These are phyloP conservation scores for Phytophthora pini DNA, from an alignment of 352 stramenopile genomes.

Conservation along the genomic window DNA sequence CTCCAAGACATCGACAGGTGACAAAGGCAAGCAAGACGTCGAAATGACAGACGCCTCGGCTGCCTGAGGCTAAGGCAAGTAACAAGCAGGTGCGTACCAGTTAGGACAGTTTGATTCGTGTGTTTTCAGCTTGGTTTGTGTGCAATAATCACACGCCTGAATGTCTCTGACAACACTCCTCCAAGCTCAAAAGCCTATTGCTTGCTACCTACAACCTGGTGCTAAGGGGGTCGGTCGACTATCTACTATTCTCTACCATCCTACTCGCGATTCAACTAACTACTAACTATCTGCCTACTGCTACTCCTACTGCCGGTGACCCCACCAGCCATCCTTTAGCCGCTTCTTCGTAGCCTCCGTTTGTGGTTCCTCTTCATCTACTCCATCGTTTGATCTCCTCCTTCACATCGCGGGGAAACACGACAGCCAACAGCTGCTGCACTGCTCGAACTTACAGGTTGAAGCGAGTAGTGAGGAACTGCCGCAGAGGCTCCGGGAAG, in stretches of 20 bases:
- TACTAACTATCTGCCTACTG: constrained; percentile 53
- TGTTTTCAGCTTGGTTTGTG: constrained; percentile 17
- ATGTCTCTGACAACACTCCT: constrained; percentile 2
- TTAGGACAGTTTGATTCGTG: constrained; percentile 2
- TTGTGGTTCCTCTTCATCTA: constrained; percentile 22
- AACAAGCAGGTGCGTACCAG: constrained; percentile 19
- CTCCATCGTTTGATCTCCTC: constrained; percentile 17
- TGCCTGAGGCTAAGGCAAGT: constrained; percentile 22
- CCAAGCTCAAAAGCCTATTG: constrained; percentile 23
- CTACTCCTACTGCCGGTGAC: constrained; percentile 51
- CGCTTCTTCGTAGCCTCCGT: constrained; percentile 32
- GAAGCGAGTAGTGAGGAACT: constrained; percentile 85
- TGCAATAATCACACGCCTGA: constrained; percentile 13
- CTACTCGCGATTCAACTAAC: constrained; percentile 44
- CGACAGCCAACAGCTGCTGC: constrained; percentile 16
- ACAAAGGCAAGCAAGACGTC: constrained; percentile 20
- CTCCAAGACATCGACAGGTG: constrained; percentile 9
- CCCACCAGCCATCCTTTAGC: constrained; percentile 28
- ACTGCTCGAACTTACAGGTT: constrained; percentile 62
- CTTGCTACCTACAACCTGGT: constrained; percentile 40
- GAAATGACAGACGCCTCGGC: constrained; percentile 39
- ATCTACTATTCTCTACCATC: constrained; percentile 43
- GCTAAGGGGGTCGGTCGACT: constrained; percentile 28
- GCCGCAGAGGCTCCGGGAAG: constrained; percentile 81
- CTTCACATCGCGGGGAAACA: constrained; percentile 23